Evolutionary conservation across 495 filamentous ascomycete genomes (phyloP), one percentile per base, ranked within the genome.

Genomic region (Penicillium daleae): DNA sequence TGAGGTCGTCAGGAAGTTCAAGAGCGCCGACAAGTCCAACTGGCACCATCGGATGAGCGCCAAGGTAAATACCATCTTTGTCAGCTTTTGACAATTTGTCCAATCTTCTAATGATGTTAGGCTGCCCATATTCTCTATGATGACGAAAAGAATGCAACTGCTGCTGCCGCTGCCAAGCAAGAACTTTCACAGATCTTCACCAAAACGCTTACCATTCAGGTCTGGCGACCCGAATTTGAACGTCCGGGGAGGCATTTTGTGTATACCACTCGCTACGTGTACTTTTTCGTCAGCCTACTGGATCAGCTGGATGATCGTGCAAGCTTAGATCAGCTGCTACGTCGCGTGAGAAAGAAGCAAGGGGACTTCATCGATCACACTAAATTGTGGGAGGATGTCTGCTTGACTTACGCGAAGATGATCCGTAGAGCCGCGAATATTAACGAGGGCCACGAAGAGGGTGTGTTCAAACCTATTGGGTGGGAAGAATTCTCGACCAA

Each of bases 31-130:
- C 69, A 97, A 97, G 76, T 88, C 90, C 4, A 92, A 96, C 68
- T 99, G 95, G 95, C 95, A 99, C 71, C 95, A 99, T 68, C 90
- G 95, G 2, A 92, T 99, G 80, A 89, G 90, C 63, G 85, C 86
- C 51, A 87, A 93, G 35, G 87, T 84, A 74, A 56, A 21, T 56
- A 32, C 12, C 9, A 13, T 35, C n/a, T 13, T 9, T 35, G 2
- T 13, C 9, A 15, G 2, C 17, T n/a, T n/a, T 0, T 0, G 19
- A n/a, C 29, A 17, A 7, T 21, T 39, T 22, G 42, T n/a, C 19
- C 29, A 17, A 15, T 22, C n/a, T 51, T 62, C 77, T 56, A 75
- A 66, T 32, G 44, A 29, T 39, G 5, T 3, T 54, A 83, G 77
- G 80, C 86, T 65, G 93, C 92, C 10, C 86, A 87, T 66, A 85